phyloP scores from a whole-genome alignment of 345 rosid genomes.

The Lumnitzera littorea region DNA sequence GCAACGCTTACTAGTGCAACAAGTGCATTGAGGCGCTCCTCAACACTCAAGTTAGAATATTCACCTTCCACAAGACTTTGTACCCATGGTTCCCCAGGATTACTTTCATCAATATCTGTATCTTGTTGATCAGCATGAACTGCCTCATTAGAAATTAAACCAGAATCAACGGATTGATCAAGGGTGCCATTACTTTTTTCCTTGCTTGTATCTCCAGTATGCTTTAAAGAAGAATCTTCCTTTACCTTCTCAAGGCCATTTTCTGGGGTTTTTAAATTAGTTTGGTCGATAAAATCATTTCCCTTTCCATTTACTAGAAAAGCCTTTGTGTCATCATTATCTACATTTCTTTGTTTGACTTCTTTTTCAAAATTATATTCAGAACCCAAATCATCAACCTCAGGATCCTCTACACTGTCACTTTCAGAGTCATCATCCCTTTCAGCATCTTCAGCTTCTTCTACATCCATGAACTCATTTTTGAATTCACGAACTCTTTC shows the following conservation, averaged over 20 bases:
- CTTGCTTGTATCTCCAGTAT: conserved; percentile 20
- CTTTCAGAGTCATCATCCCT: conserved; percentile 85
- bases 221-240: conserved; percentile 23
- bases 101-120: conserved; percentile 56
- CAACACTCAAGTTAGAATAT: conserved; percentile 62
- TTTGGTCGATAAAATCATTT: conserved; percentile 5
- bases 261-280: conserved; percentile 20
- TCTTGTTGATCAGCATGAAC: conserved; percentile 22
- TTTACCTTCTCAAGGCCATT: conserved; percentile 18
- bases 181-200: conserved; percentile 19
- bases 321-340: conserved; percentile 10
- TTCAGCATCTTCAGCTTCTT: conserved; percentile 82
- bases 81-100: conserved; percentile 74
- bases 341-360: conserved; percentile 17
- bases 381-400: conserved; percentile 48
- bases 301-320: conserved; percentile 30
- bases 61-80: conserved; percentile 82
- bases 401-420: conserved; percentile 71
- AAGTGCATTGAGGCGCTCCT: conserved; percentile 78
- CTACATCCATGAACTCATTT: conserved; percentile 53
- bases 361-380: conserved; percentile 39
- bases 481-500: conserved; percentile 62
- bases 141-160: conserved; percentile 16
- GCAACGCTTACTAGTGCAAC: conserved; percentile 67
- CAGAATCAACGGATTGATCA: conserved; percentile 15